phyloP scores from a whole-genome alignment of 371 early-diverging fungal genomes.

The Mycotypha africana region DNA sequence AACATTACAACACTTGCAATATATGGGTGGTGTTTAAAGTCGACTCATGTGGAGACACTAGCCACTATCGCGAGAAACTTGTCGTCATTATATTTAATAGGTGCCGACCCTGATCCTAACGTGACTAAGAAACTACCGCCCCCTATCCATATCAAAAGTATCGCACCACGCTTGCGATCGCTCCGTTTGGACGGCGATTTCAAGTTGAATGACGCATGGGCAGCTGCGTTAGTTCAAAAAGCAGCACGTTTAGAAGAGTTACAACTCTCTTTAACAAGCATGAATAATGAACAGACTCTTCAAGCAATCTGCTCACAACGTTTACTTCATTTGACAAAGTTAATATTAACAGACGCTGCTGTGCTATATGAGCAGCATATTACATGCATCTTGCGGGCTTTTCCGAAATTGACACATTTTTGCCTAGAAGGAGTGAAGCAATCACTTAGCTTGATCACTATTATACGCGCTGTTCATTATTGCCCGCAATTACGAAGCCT shows the following conservation, averaged over 20 bases:
- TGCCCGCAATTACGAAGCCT: slow-evolving; percentile 17
- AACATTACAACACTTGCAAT: slow-evolving; percentile 20
- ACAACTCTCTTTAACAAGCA: slow-evolving; percentile 16
- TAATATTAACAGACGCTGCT: slow-evolving; percentile 21
- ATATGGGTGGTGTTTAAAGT: slow-evolving; percentile 32
- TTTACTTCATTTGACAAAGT: slow-evolving; percentile 5
- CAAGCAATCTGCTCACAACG: slow-evolving; percentile 7
- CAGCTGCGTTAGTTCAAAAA: slow-evolving; percentile 8
- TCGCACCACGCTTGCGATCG: slow-evolving; percentile 13
- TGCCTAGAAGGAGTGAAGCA: slow-evolving; percentile 14
- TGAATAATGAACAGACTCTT: slow-evolving; percentile 6
- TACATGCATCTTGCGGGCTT: slow-evolving; percentile 3
- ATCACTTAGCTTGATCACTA: slow-evolving; percentile 3
- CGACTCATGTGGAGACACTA: slow-evolving; percentile 16
- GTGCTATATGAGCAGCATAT: slow-evolving; percentile 15
- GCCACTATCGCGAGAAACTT: slow-evolving; percentile 8
- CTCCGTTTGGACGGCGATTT: slow-evolving; percentile 27
- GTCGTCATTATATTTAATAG: slow-evolving; percentile 19
- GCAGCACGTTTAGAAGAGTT: slow-evolving; percentile 7
- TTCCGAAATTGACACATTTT: slow-evolving; percentile 15
- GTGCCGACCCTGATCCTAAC: slow-evolving; percentile 4
- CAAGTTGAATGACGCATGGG: slow-evolving; percentile 7
- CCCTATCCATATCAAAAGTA: slow-evolving; percentile 9
- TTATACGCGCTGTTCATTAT: slow-evolving; percentile 1
- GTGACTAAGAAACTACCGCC: not conserved